Evolutionary conservation across 2,329 filamentous ascomycete genomes (phyloP).

Genomic region (Cytospora piceicola): DNA sequence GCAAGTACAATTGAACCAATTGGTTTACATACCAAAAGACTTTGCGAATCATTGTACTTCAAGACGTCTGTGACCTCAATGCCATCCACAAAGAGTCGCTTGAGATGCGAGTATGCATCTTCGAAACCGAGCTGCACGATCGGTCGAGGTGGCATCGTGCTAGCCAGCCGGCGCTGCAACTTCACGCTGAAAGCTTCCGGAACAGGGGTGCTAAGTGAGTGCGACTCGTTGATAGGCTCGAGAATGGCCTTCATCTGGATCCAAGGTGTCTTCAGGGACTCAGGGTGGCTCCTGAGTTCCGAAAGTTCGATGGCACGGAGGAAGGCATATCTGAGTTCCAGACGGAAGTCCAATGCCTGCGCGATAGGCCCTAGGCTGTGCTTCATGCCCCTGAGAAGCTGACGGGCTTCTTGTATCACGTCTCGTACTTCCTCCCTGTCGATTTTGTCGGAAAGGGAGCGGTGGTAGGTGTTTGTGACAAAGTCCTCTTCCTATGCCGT

Average conservation of each 20-base stretch:
- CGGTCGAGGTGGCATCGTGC: constrained; percentile 88
- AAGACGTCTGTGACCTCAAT: constrained; percentile 70
- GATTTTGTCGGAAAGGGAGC: constrained; percentile 71
- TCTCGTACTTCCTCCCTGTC: constrained; percentile 58
- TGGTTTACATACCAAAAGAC: constrained; percentile 63
- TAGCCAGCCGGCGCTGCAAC: constrained; percentile 87
- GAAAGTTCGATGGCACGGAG: constrained; percentile 58
- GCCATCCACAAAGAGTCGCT: constrained; percentile 72
- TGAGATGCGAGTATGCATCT: constrained; percentile 71
- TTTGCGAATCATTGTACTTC: constrained; percentile 69
- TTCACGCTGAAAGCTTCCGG: constrained; percentile 86
- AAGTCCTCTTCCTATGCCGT: constrained; percentile 87
- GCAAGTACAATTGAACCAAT: neutral
- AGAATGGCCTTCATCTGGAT: constrained; percentile 55
- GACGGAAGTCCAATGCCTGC: constrained; percentile 64
- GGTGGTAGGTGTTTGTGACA: constrained; percentile 86
- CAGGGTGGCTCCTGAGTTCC: constrained; percentile 49
- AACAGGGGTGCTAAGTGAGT: constrained; percentile 65
- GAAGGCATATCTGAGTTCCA: constrained; percentile 69
- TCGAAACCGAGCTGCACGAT: constrained; percentile 78
- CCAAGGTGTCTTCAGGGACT: constrained; percentile 56
- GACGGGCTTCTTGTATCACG: constrained; percentile 58
- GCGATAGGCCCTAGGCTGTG: constrained; percentile 46
- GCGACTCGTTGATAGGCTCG: constrained; percentile 60
- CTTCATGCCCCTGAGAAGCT: constrained; percentile 51